These are phyloP conservation scores for Ceratocystis alfenasii DNA, from an alignment of 2,329 filamentous ascomycete species.

Conservation along the genomic window DNA sequence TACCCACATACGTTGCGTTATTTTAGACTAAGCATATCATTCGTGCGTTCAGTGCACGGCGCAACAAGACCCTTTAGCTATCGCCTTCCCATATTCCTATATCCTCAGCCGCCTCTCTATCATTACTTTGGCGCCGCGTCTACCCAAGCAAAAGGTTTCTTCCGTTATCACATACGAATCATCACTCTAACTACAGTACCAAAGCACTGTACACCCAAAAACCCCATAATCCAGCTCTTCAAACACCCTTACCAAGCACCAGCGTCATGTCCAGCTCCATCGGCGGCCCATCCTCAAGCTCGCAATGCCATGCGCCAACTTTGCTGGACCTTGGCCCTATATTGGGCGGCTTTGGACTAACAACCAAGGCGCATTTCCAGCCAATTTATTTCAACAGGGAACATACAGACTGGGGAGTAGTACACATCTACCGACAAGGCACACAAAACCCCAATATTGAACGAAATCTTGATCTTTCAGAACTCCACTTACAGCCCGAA, in stretches of 20 bases:
- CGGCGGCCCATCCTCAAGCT: constrained; percentile 32
- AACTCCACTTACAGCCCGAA: constrained; percentile 24
- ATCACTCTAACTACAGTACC: no score
- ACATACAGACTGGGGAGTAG: constrained; percentile 79
- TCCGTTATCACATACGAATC: neutral
- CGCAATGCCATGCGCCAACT: constrained; percentile 29
- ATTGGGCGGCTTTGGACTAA: constrained; percentile 50
- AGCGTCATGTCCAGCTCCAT: neutral
- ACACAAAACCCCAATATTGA: constrained; percentile 49
- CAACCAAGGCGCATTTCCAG: constrained; percentile 71
- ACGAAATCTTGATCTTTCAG: neutral
- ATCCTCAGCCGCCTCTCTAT: no score
- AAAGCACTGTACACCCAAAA: no score
- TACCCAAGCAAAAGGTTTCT: neutral
- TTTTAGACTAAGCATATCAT: no score
- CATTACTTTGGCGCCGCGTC: no score
- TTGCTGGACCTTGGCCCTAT: constrained; percentile 44
- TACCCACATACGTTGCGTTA: no score
- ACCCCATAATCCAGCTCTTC: neutral
- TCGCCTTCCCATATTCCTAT: no score
- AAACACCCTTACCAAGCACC: neutral
- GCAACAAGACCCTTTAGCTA: no score
- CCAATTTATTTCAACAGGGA: constrained; percentile 60
- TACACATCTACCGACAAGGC: constrained; percentile 82
- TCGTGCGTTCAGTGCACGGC: no score